phyloP scores from a whole-genome alignment of 345 rosid species.

The Eucalyptus viminalis region DNA sequence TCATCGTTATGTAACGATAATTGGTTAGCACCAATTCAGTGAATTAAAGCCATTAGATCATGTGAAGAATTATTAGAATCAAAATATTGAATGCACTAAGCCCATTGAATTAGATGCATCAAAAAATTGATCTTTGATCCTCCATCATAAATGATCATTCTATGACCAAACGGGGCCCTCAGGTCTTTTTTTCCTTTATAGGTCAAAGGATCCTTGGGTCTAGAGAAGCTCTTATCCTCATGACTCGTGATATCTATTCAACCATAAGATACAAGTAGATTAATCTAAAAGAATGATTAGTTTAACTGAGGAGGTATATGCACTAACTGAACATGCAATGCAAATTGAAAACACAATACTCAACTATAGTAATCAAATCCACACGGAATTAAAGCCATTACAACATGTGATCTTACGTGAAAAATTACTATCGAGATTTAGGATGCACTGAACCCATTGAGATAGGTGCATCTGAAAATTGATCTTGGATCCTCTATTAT shows the following conservation, averaged over 20 bases:
- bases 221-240: not conserved
- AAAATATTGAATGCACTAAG: not conserved
- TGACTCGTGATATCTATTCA: not conserved
- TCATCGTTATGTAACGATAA: not conserved
- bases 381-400: not conserved
- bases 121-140: not conserved
- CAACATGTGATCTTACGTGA: not conserved
- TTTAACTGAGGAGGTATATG: not conserved
- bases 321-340: not conserved
- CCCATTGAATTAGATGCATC: not conserved
- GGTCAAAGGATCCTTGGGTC: not conserved
- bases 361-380: not conserved
- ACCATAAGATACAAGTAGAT: not conserved
- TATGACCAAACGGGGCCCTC: not conserved
- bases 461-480: not conserved
- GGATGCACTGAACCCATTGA: not conserved
- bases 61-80: not conserved
- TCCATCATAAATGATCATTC: not conserved
- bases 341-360: slow-evolving; percentile 84
- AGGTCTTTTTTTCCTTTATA: not conserved
- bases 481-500: not conserved
- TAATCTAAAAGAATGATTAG: not conserved
- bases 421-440: not conserved
- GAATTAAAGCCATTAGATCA: not conserved
- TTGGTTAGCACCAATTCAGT: not conserved